Conservation (phyloP, 805 yeast species). For the Hanseniaspora opuntiae region DNA sequence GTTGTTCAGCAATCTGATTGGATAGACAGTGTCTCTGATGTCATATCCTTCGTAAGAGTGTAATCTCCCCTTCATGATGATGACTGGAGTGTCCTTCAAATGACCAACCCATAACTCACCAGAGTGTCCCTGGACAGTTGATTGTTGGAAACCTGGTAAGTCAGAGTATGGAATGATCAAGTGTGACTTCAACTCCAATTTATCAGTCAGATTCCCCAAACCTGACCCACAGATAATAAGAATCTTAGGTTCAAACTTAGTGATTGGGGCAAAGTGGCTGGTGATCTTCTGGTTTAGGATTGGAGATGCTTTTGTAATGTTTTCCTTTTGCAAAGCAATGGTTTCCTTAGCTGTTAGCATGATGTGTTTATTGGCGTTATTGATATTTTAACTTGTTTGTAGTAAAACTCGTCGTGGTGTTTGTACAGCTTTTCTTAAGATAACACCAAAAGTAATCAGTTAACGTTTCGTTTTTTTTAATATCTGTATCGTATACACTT, state of each 20-base stretch:
- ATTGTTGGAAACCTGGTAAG: slow-evolving; percentile 67
- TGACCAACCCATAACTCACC: slow-evolving; percentile 71
- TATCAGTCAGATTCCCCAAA: slow-evolving; percentile 66
- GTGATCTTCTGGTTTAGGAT: slow-evolving; percentile 1
- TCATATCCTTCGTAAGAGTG: slow-evolving; percentile 87
- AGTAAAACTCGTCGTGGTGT: no score
- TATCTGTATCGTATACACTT: no score
- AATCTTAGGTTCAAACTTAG: slow-evolving; percentile 36
- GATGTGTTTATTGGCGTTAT: not conserved
- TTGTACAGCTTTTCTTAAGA: no score
- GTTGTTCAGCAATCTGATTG: slow-evolving; percentile 58
- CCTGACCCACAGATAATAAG: slow-evolving; percentile 93
- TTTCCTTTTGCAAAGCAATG: not conserved
- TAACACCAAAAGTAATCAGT: no score
- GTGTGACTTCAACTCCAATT: slow-evolving; percentile 26
- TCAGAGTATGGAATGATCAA: slow-evolving; percentile 46
- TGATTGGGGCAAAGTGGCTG: slow-evolving; percentile 5
- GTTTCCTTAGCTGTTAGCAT: slow-evolving; percentile 9
- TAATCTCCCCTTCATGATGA: slow-evolving; percentile 86
- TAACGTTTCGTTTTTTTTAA: no score
- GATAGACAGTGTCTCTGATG: slow-evolving; percentile 72
- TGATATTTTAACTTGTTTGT: not conserved
- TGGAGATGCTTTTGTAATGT: slow-evolving; percentile 4
- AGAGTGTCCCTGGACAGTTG: slow-evolving; percentile 84
- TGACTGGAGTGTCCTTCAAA: slow-evolving; percentile 62